Base-by-base conservation (phyloP, 1,284 basidiomycete genomes). In the Puccinia horiana region DNA sequence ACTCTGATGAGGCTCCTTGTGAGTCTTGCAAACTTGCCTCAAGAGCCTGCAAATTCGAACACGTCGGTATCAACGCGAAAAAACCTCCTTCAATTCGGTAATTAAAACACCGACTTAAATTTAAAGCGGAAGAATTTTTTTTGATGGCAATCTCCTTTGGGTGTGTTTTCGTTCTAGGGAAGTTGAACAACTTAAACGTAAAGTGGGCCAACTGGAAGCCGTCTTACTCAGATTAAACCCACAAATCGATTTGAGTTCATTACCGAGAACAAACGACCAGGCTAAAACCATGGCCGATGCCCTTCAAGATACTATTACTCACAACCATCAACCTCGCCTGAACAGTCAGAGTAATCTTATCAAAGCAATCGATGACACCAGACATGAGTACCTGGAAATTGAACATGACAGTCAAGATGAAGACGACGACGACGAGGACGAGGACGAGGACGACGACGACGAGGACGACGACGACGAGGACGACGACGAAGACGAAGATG, bases 1-100 rank as follows among this genome's bases (percentile, higher is more conserved):
- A 65, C n/a, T 40, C 54, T 42, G 42, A 32, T 18, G 73, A 61
- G 26, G 29, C 56, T 44, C 58, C 78, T 18, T 81, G 79, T 23
- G 79, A 81, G 52, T 56, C 69, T 54, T 81, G 79, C 14, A 47
- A 44, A 37, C 52, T 81, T 11, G 35, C 49, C 32, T 52, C 79
- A 32, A 47, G 79, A 26, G 20, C n/a, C 35, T 81, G 79, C 26
- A 81, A 72, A 35, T 81, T 81, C 47, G 70, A 81, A 61, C 40
- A 81, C 26, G 69, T 72, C 40, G 79, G 79, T 20, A 42, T 67
- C 72, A 61, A 75, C 29, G 54, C 70, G 18, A 58, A 74, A 54
- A 74, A 47, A 37, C 79, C 79, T 47, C 79, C 79, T 20, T 74
- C 70, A 9, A 37, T 63, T 37, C 69, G 56, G 79, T 81, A 61